Percentiles rank a stretch among this genome's conserved stretches.
Conservation (phyloP, 2,329 filamentous ascomycete species). For the Hypoxylon sp. region DNA sequence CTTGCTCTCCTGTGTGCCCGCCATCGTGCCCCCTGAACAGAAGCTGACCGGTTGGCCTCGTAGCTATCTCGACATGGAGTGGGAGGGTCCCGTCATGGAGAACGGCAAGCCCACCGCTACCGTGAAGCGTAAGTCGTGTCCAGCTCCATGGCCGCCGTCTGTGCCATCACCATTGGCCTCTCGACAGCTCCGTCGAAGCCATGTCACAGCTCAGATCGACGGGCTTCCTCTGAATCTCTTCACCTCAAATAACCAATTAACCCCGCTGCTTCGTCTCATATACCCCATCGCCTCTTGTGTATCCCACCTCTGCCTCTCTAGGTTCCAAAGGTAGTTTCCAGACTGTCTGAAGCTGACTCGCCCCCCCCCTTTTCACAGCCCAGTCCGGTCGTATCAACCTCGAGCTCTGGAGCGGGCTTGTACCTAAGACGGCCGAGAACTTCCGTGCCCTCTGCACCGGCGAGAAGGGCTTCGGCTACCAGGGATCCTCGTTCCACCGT, state of each 20-base stretch:
- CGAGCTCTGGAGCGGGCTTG: slow-evolving; percentile 82
- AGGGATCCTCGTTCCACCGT: slow-evolving; percentile 86
- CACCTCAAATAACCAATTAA: slow-evolving; percentile 2
- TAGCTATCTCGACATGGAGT: slow-evolving; percentile 69
- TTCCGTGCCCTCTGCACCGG: slow-evolving; percentile 84
- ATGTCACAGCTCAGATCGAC: background rate
- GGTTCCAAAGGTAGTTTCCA: too few species aligned
- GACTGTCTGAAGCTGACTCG: slow-evolving; percentile 6
- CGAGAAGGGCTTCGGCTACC: slow-evolving; percentile 84
- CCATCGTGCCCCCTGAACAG: slow-evolving; percentile 4
- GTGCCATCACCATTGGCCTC: background rate
- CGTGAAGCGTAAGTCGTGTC: slow-evolving; percentile 65
- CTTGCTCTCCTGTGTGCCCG: slow-evolving; percentile 30
- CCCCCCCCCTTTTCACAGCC: slow-evolving; percentile 55
- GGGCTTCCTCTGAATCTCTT: background rate
- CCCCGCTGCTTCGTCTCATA: background rate
- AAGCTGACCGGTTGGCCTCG: slow-evolving; percentile 15
- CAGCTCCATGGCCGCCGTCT: background rate
- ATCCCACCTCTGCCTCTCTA: background rate
- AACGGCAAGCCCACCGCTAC: slow-evolving; percentile 61
- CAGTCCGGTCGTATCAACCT: slow-evolving; percentile 86
- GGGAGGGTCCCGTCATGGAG: slow-evolving; percentile 76
- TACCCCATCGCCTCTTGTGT: background rate
- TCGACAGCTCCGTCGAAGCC: background rate
- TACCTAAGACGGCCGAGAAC: slow-evolving; percentile 88